Conservation (phyloP, 768 basidiomycete species). For the Naematelia aurantialba region DNA sequence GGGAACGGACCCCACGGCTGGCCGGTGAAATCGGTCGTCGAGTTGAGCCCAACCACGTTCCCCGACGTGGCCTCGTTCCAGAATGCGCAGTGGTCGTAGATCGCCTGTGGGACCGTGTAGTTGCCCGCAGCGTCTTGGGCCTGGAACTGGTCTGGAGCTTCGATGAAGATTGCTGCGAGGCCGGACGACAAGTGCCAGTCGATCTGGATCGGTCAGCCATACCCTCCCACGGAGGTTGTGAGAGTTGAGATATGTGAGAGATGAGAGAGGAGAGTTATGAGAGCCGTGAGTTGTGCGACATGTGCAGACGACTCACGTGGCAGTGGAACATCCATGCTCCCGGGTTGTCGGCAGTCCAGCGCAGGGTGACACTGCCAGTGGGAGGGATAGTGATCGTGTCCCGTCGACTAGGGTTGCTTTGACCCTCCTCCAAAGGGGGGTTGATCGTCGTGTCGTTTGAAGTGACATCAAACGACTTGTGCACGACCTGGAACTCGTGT, state of each 20-base stretch:
- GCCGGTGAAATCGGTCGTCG: conserved; percentile 61
- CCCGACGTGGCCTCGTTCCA: conserved; percentile 63
- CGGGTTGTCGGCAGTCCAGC: conserved; percentile 84
- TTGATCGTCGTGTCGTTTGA: conserved; percentile 69
- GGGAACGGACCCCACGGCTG: conserved; percentile 66
- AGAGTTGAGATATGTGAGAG: conserved; percentile 2
- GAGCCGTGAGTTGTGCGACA: not conserved
- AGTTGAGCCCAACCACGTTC: conserved; percentile 77
- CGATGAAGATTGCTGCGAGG: conserved; percentile 77
- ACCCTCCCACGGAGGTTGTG: not conserved
- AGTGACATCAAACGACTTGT: conserved; percentile 65
- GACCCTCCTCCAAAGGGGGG: conserved; percentile 71
- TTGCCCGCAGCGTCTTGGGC: conserved; percentile 34
- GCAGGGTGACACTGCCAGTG: conserved; percentile 65
- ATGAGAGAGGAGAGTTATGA: not conserved
- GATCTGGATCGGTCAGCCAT: conserved; percentile 25
- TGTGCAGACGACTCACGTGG: conserved; percentile 56
- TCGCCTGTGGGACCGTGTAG: conserved; percentile 55
- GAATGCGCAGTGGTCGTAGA: conserved; percentile 70
- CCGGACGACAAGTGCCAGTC: conserved; percentile 55
- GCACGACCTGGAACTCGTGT: conserved; percentile 77
- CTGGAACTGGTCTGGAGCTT: conserved; percentile 72
- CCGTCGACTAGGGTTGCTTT: conserved; percentile 83
- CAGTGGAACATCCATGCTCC: conserved; percentile 63
- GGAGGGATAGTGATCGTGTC: conserved; percentile 80